Conservation (phyloP, 305 asterid genomes). For the Plantago lanceolata region DNA sequence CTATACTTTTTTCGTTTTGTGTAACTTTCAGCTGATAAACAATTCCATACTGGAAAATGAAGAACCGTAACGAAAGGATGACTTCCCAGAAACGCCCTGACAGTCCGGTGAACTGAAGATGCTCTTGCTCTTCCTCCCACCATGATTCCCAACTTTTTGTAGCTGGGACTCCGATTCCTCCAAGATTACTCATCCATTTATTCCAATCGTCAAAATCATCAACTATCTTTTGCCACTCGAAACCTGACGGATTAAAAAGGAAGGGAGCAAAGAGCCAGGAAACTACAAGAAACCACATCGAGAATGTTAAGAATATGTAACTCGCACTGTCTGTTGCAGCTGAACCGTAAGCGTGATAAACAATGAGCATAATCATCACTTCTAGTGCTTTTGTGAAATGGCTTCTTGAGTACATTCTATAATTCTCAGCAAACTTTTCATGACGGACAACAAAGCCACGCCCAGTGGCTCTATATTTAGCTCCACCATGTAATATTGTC, state of each 20-base stretch:
- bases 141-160: slow-evolving; percentile 94
- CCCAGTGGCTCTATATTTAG: slow-evolving; percentile 96
- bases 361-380: slow-evolving; percentile 63
- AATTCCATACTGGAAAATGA: slow-evolving; percentile 80
- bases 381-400: slow-evolving; percentile 91
- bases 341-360: slow-evolving; percentile 51
- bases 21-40: slow-evolving; percentile 74
- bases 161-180: slow-evolving; percentile 85
- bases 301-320: slow-evolving; percentile 43
- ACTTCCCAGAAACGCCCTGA: slow-evolving; percentile 64
- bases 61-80: slow-evolving; percentile 66
- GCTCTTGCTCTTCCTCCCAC: slow-evolving; percentile 97
- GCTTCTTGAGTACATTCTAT: slow-evolving; percentile 94
- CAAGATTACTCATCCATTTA: slow-evolving; percentile 70
- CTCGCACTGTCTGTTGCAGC: slow-evolving; percentile 34
- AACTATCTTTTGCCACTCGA: slow-evolving; percentile 93
- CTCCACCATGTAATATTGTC: slow-evolving; percentile 90
- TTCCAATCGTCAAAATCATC: slow-evolving; percentile 89
- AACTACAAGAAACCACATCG: slow-evolving; percentile 86
- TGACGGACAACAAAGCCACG: slow-evolving; percentile 96
- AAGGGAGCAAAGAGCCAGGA: slow-evolving; percentile 96
- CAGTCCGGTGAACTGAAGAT: slow-evolving; percentile 61
- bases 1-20: slow-evolving; percentile 45
- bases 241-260: slow-evolving; percentile 88
- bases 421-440: slow-evolving; percentile 87